A percentile compares a stretch with the other conserved stretches of the same genome.
Conservation (phyloP, 1,139 yeast genomes). For the Suzukiozyma palmioleophila region DNA sequence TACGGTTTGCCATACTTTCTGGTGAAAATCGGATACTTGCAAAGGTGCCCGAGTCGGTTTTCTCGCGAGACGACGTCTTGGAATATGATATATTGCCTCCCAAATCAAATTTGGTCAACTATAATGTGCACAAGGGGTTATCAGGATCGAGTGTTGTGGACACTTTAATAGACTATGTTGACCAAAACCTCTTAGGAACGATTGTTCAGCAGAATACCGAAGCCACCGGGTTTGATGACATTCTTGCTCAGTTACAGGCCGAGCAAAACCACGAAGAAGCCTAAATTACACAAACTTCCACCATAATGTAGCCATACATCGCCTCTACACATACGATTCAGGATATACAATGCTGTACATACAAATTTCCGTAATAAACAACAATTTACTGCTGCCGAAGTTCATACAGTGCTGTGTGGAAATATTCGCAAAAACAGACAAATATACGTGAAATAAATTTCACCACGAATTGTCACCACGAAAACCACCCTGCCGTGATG, state of each 20-base stretch:
- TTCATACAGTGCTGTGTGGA: too few species aligned
- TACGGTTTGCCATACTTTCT: constrained; percentile 64
- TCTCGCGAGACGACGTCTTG: constrained; percentile 56
- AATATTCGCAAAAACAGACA: too few species aligned
- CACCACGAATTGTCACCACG: too few species aligned
- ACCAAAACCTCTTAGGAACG: constrained; percentile 36
- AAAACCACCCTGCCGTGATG: constrained; percentile 18
- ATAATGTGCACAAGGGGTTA: constrained; percentile 27
- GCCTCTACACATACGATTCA: too few species aligned
- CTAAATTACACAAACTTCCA: not conserved
- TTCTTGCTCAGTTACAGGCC: constrained; percentile 16
- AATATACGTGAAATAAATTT: too few species aligned
- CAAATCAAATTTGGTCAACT: constrained; percentile 20
- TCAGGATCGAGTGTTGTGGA: constrained; percentile 21
- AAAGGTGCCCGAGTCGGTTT: constrained; percentile 55
- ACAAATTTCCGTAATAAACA: too few species aligned
- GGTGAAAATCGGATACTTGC: constrained; percentile 72
- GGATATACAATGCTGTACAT: too few species aligned
- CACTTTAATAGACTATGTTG: constrained; percentile 30
- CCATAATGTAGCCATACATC: too few species aligned
- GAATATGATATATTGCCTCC: constrained; percentile 77
- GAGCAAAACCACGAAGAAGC: constrained; percentile 9
- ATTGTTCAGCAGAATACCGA: constrained; percentile 29
- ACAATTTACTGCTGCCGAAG: too few species aligned
- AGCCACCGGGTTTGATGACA: constrained; percentile 22